Base-by-base conservation (phyloP, 164 flowering plant genomes). In the Stephania yunnanensis region DNA sequence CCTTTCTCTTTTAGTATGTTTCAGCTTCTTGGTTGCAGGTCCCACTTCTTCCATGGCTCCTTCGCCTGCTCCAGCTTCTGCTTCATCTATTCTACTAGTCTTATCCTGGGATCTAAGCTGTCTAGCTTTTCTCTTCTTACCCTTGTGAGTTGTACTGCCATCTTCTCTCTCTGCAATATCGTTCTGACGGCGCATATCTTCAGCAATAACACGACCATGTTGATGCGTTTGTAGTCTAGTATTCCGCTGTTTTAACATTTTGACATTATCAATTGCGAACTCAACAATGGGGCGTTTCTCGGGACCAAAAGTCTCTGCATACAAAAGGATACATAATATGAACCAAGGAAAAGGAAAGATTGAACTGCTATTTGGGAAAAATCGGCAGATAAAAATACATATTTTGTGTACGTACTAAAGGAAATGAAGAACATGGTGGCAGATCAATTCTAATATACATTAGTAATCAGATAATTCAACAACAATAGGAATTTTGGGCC, bases 201-300 rank as follows among this genome's bases (percentile, higher is more conserved):
- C 75, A 45, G 73, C 55, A 71, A 73, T 81, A 25, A 19, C 68
- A 50, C 20, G 22, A 48, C 68, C 82, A 50, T 71, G 82, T 77
- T 75, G 87, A 81, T 79, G 86, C 75, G 80, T 69, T 70, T 84
- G 80, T 66, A 77, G 73, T 80, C 81, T 91, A 25, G 75, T 83
- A 68, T 83, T 82, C 25, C 93, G 83, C 72, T 75, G 72, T 85
- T 85, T 90, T 86, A 93, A 73, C 30, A 78, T 87, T 25, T 83
- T 88, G 70, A 89, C 84, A 81, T 95, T 87, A 75, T 95, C 97
- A 71, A 92, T 78, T 52, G 99, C 95, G 80, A 95, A 95, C 83
- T 89, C 94, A 71, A 92, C 95, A 79, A 95, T 89, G 8, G 98
- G 99, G 36, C 97, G 94, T 78, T 87, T 89, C 75, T 88, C 90